phyloP scores from a whole-genome alignment of 805 yeast genomes.

The Vanderwaltozyma verrucispora region DNA sequence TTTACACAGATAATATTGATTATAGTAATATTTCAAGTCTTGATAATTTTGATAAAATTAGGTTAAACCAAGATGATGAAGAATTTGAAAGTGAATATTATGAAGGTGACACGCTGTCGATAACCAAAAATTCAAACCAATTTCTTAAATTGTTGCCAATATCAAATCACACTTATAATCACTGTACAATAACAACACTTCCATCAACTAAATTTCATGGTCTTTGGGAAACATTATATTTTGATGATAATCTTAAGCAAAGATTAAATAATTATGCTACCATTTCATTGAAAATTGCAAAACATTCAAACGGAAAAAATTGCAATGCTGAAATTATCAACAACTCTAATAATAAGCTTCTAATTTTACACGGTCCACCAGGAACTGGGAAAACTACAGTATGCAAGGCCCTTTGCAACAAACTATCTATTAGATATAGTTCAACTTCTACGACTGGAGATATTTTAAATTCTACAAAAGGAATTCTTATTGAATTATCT shows the following conservation, averaged over 20 bases:
- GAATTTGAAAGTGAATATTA: constrained; percentile 4
- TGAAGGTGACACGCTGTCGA: constrained; percentile 7
- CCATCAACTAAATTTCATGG: constrained; percentile 27
- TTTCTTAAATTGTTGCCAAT: constrained; percentile 4
- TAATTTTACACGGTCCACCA: constrained; percentile 35
- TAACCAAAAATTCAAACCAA: not conserved
- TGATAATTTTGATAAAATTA: constrained; percentile 27
- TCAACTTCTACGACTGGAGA: constrained; percentile 1
- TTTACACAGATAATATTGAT: not conserved
- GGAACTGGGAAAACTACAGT: constrained; percentile 39
- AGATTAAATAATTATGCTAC: constrained; percentile 27
- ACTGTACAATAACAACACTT: constrained; percentile 13
- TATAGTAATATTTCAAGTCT: too few relatives aligned
- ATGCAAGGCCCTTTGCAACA: constrained; percentile 33
- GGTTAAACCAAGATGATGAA: constrained; percentile 10
- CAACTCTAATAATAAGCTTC: constrained; percentile 18
- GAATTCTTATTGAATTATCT: constrained; percentile 32
- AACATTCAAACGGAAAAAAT: constrained; percentile 4
- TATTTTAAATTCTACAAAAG: constrained; percentile 8
- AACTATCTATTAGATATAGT: constrained; percentile 27
- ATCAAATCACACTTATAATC: constrained; percentile 11
- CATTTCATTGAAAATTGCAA: constrained; percentile 22
- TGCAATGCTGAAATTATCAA: constrained; percentile 1
- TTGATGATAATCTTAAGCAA: constrained; percentile 25
- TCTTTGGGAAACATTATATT: constrained; percentile 30